Evolutionary conservation across 2,329 filamentous ascomycete genomes (phyloP).

Genomic region (Colletotrichum musae): DNA sequence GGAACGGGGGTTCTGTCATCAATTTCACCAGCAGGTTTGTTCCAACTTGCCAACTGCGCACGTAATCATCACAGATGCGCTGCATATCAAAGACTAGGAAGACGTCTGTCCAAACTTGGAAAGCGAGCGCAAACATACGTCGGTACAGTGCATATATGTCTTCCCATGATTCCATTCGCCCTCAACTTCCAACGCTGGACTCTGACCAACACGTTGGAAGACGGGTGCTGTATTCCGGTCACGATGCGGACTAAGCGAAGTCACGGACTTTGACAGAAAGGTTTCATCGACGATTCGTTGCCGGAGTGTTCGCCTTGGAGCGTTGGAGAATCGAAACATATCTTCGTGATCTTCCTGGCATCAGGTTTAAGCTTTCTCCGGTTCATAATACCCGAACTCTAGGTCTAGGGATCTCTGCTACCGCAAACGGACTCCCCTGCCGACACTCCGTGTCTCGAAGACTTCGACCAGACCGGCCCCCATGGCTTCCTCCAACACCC

Average conservation of each 20-base stretch:
- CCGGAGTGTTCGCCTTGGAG: not conserved
- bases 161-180: not conserved
- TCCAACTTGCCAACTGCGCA: slow-evolving; percentile 1
- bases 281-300: slow-evolving; percentile 18
- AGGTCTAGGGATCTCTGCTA: slow-evolving; percentile 40
- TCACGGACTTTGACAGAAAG: not conserved
- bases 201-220: slow-evolving; percentile 19
- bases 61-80: slow-evolving; percentile 17
- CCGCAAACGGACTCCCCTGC: slow-evolving; percentile 71
- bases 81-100: slow-evolving; percentile 3
- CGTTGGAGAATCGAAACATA: not conserved
- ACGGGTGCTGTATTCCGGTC: slow-evolving; percentile 13
- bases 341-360: slow-evolving; percentile 12
- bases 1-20: slow-evolving; percentile 17
- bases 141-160: not conserved
- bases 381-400: slow-evolving; percentile 5
- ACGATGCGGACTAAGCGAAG: slow-evolving; percentile 9
- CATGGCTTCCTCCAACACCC: slow-evolving; percentile 79
- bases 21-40: slow-evolving; percentile 19
- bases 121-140: not conserved
- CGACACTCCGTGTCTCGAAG: slow-evolving; percentile 83
- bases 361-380: slow-evolving; percentile 16
- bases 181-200: not conserved
- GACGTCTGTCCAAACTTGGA: not conserved
- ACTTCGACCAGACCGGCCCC: slow-evolving; percentile 80